Conservation (phyloP, 495 filamentous ascomycete genomes). For the Penicillium manginii region DNA sequence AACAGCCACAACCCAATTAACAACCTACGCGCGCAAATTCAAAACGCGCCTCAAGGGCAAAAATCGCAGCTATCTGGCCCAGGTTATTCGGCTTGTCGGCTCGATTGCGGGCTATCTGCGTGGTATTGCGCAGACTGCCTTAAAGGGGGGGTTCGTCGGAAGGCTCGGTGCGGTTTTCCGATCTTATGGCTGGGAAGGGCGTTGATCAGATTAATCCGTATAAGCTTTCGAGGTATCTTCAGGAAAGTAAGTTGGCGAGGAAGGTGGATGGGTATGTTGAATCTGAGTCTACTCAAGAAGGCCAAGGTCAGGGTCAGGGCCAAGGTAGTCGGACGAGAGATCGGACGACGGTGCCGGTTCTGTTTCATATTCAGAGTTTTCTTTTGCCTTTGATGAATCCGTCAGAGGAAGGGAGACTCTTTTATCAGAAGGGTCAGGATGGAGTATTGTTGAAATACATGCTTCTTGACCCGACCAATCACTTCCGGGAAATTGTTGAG, state of each 20-base stretch:
- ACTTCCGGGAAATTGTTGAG: conserved; percentile 86
- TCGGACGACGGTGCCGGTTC: conserved; percentile 63
- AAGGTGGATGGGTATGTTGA: conserved; percentile 89
- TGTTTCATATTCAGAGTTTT: conserved; percentile 85
- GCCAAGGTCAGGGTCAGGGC: conserved; percentile 31
- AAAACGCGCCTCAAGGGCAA: conserved; percentile 86
- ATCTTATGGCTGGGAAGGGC: conserved; percentile 79
- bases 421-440: conserved; percentile 63
- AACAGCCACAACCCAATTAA: conserved; percentile 71
- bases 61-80: conserved; percentile 89
- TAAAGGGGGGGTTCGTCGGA: conserved; percentile 54
- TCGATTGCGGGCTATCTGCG: conserved; percentile 70
- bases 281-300: conserved; percentile 30
- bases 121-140: conserved; percentile 43
- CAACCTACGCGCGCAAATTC: conserved; percentile 84
- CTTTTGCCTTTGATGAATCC: conserved; percentile 84
- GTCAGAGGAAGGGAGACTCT: conserved; percentile 84
- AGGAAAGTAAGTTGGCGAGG: conserved; percentile 89
- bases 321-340: conserved; percentile 27
- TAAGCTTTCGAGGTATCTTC: conserved; percentile 82
- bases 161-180: conserved; percentile 67
- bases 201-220: conserved; percentile 95
- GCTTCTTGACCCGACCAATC: conserved; percentile 89
- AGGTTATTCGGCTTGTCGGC: conserved; percentile 78
- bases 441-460: conserved; percentile 78